A percentile compares a stretch with the other conserved stretches of the same genome.
These are phyloP conservation scores for Starmerella apicola DNA, from an alignment of 805 yeast genomes.

Conservation along the genomic window DNA sequence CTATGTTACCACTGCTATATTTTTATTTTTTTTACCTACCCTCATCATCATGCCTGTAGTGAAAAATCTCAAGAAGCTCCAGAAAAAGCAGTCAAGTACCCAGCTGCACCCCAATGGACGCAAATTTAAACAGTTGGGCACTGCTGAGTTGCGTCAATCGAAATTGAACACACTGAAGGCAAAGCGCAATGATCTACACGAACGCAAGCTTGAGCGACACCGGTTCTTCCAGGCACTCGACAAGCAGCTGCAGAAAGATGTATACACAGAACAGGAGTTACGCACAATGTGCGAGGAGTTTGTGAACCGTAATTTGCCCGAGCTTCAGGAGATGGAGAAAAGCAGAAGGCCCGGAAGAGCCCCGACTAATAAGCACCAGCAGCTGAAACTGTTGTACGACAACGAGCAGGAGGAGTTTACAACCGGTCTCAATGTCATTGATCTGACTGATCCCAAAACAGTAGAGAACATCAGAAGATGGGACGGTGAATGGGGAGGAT, in stretches of 20 bases:
- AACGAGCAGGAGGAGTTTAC: conserved; percentile 49
- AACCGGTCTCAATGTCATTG: conserved; percentile 63
- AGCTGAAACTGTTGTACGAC: conserved; percentile 48
- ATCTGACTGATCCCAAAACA: conserved; percentile 46
- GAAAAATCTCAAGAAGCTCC: conserved; percentile 53
- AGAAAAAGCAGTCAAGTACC: conserved; percentile 43
- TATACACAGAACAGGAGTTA: conserved; percentile 47
- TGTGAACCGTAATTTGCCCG: conserved; percentile 61
- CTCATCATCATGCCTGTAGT: conserved; percentile 59
- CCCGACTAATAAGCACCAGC: conserved; percentile 53
- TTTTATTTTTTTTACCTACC: no score
- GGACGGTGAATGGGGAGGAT: conserved; percentile 76
- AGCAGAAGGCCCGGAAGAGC: conserved; percentile 86
- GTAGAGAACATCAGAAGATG: conserved; percentile 54
- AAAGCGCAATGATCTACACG: conserved; percentile 39
- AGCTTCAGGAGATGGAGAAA: conserved; percentile 45
- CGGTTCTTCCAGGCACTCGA: conserved; percentile 13
- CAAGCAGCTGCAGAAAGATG: conserved; percentile 17
- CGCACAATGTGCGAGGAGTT: conserved; percentile 45
- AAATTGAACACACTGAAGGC: conserved; percentile 52
- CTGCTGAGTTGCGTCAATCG: conserved; percentile 77
- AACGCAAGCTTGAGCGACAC: conserved; percentile 19
- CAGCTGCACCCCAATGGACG: conserved; percentile 73
- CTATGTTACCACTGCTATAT: no score
- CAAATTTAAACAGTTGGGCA: conserved; percentile 66